These are phyloP conservation scores for Wickerhamiella hasegawae DNA, from an alignment of 805 yeast genomes.

Conservation along the genomic window DNA sequence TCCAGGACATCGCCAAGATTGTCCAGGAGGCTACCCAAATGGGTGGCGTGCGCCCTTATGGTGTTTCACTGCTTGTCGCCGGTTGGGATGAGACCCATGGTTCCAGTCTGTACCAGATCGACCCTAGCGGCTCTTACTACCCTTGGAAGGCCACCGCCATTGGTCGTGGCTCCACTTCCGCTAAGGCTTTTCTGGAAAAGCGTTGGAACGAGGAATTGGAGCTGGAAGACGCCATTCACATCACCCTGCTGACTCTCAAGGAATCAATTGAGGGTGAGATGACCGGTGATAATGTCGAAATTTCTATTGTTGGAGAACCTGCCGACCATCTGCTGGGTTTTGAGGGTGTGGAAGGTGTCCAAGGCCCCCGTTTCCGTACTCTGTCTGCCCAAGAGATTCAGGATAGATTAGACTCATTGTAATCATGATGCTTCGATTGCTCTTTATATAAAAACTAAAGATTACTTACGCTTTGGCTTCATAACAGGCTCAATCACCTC, in stretches of 20 bases:
- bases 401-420: constrained; percentile 87
- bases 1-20: constrained; percentile 84
- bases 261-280: constrained; percentile 97
- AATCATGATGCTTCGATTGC: constrained; percentile 6
- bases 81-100: constrained; percentile 73
- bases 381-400: constrained; percentile 82
- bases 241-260: constrained; percentile 82
- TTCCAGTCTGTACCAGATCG: constrained; percentile 85
- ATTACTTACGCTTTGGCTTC: not conserved
- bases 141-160: constrained; percentile 99
- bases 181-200: constrained; percentile 92
- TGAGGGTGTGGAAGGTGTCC: constrained; percentile 58
- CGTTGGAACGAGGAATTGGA: constrained; percentile 97
- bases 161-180: constrained; percentile 91
- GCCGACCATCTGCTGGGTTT: constrained; percentile 71
- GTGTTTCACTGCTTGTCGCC: constrained; percentile 85
- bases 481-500: constrained; percentile 63
- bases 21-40: constrained; percentile 99
- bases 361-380: constrained; percentile 81
- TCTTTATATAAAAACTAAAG: not conserved
- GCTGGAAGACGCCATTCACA: constrained; percentile 95
- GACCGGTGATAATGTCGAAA: constrained; percentile 91
- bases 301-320: constrained; percentile 71
- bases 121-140: constrained; percentile 93
- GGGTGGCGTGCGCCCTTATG: constrained; percentile 98